These are phyloP conservation scores for Paraurostyla sp. DNA, from an alignment of 73 alveolate species.

Conservation along the genomic window DNA sequence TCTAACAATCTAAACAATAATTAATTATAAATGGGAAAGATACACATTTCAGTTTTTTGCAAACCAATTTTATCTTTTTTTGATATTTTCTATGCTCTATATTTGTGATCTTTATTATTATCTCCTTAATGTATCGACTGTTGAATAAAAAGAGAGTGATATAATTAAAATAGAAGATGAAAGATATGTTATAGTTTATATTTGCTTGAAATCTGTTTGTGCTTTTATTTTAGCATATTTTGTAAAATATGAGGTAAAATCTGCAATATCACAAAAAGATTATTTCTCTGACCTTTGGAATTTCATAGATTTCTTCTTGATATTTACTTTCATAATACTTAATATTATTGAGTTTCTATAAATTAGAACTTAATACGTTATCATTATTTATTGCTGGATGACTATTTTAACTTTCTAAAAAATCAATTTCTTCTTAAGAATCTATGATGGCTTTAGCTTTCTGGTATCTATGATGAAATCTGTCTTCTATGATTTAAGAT, in stretches of 20 bases:
- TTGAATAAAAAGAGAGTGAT: neutral
- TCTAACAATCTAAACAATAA: neutral
- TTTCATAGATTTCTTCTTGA: neutral
- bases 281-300: constrained; percentile 2
- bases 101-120: neutral
- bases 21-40: constrained; percentile 36
- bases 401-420: neutral
- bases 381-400: neutral
- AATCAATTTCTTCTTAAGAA: neutral
- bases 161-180: neutral
- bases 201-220: neutral
- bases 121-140: neutral
- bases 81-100: neutral
- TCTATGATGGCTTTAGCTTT: constrained; percentile 16
- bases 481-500: neutral
- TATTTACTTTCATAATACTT: neutral
- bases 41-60: constrained; percentile 2
- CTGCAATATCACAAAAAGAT: neutral
- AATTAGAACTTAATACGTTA: neutral
- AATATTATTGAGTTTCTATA: neutral
- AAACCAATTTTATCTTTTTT: neutral
- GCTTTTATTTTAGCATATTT: neutral
- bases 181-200: neutral
- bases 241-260: neutral
- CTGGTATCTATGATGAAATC: neutral